phyloP scores from a whole-genome alignment of 352 stramenopile genomes.

The Aphanomyces euteiches region DNA sequence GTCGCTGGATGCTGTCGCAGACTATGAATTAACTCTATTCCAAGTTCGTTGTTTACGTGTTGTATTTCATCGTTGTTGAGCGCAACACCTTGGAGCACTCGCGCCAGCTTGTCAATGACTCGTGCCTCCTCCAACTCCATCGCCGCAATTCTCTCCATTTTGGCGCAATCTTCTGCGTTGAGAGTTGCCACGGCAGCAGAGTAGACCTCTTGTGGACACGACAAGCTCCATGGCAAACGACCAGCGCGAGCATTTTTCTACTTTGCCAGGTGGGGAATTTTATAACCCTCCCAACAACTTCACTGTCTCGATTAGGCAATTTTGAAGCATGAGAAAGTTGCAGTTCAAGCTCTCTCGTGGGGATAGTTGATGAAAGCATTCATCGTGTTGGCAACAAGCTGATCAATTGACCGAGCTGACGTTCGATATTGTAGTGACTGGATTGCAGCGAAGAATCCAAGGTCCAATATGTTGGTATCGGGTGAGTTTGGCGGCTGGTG shows the following conservation, averaged over 20 bases:
- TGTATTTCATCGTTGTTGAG: not conserved
- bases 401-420: slow-evolving; percentile 9
- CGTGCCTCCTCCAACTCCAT: not conserved
- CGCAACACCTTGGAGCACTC: not conserved
- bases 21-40: not conserved
- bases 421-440: slow-evolving; percentile 4
- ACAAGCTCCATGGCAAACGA: not conserved
- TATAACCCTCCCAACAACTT: not conserved
- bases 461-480: not conserved
- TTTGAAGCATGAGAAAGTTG: not conserved
- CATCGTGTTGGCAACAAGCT: not conserved
- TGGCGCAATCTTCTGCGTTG: not conserved
- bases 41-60: not conserved
- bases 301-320: not conserved
- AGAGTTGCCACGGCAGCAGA: not conserved
- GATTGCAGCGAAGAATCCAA: not conserved
- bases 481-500: not conserved
- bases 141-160: not conserved
- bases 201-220: not conserved
- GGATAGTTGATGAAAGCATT: not conserved
- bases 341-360: not conserved
- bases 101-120: not conserved
- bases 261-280: slow-evolving; percentile 10
- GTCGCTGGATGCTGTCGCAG: too few relatives aligned
- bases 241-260: not conserved